Percentiles rank a stretch among this genome's conserved stretches.
phyloP scores from a whole-genome alignment of 2,329 filamentous ascomycete genomes.

The Aspergillus pseudotamarii region DNA sequence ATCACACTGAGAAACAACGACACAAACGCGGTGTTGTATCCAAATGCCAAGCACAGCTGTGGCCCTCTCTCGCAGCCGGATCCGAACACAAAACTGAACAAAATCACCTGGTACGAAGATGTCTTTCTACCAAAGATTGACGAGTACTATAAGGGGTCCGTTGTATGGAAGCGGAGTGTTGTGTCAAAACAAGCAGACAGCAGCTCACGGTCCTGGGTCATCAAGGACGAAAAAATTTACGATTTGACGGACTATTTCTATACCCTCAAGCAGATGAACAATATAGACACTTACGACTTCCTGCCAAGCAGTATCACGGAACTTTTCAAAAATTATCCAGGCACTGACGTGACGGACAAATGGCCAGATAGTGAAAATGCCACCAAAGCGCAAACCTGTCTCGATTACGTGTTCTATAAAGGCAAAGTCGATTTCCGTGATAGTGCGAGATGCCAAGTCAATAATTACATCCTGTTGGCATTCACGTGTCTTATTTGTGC shows the following conservation, averaged over 20 bases:
- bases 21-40: constrained; percentile 65
- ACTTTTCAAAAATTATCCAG: constrained; percentile 73
- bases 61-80: constrained; percentile 63
- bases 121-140: constrained; percentile 77
- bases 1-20: constrained; percentile 55
- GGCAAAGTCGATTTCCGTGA: constrained; percentile 85
- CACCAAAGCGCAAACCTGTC: constrained; percentile 72
- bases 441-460: constrained; percentile 74
- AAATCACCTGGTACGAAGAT: constrained; percentile 74
- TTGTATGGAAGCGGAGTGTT: constrained; percentile 68
- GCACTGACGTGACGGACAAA: constrained; percentile 71
- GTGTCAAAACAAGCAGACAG: constrained; percentile 69
- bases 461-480: constrained; percentile 85
- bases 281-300: constrained; percentile 66
- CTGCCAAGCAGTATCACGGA: constrained; percentile 69
- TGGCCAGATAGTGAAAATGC: constrained; percentile 61
- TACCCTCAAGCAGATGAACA: constrained; percentile 64
- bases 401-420: constrained; percentile 80
- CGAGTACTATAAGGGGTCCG: constrained; percentile 81
- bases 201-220: constrained; percentile 75
- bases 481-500: constrained; percentile 82
- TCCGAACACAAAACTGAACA: constrained; percentile 59
- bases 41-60: constrained; percentile 68
- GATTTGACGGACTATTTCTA: constrained; percentile 92
- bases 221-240: constrained; percentile 75